Percentiles rank a stretch among this genome's conserved stretches.
phyloP scores from a whole-genome alignment of 352 stramenopile species.

The Pythium periplocum region DNA sequence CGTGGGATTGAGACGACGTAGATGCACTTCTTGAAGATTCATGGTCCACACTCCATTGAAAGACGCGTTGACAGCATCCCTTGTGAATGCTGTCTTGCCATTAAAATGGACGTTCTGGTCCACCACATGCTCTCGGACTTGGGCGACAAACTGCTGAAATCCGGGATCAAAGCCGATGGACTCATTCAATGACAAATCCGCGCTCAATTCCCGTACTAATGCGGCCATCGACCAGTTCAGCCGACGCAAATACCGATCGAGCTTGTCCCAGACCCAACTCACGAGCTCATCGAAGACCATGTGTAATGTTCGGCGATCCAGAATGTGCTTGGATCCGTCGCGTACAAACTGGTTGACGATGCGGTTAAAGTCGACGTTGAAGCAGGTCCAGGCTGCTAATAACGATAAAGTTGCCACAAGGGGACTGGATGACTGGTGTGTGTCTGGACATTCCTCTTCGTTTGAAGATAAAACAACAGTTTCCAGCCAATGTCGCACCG shows the following conservation, averaged over 20 bases:
- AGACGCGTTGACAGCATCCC: constrained; percentile 1
- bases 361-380: no score
- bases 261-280: constrained; percentile 3
- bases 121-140: constrained; percentile 5
- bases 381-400: no score
- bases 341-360: neutral
- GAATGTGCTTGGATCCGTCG: constrained; percentile 1
- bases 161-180: neutral
- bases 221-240: constrained; percentile 1
- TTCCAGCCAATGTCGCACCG: no score
- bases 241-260: constrained; percentile 3
- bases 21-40: no score
- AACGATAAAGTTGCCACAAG: no score
- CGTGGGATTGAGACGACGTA: no score
- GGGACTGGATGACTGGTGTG: no score
- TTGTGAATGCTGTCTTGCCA: neutral
- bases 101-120: neutral
- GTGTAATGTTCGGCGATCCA: constrained; percentile 3
- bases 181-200: constrained; percentile 3
- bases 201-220: neutral
- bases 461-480: no score
- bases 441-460: no score
- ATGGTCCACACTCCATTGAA: neutral
- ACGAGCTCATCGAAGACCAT: constrained; percentile 4
- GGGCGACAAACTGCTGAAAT: constrained; percentile 11